Conservation (phyloP, 2,329 filamentous ascomycete genomes). For the Colletotrichum nymphaeae region DNA sequence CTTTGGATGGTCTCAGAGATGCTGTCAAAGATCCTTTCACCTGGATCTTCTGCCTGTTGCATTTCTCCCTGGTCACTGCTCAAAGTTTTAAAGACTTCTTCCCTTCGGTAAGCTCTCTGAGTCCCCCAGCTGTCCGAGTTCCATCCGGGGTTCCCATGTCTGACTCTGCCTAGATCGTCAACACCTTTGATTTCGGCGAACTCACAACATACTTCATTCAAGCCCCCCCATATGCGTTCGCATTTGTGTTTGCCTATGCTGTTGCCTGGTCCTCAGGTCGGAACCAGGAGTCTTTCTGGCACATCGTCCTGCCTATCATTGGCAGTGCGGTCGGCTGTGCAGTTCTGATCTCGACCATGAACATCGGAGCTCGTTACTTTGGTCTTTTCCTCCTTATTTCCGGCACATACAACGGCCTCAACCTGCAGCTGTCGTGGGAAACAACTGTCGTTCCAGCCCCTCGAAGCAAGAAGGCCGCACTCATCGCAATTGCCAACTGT, state of each 20-base stretch:
- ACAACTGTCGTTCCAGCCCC: slow-evolving; percentile 52
- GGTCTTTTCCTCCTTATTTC: slow-evolving; percentile 52
- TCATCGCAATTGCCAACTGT: slow-evolving; percentile 54
- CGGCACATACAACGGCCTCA: slow-evolving; percentile 52
- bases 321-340: slow-evolving; percentile 52
- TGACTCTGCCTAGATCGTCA: slow-evolving; percentile 37
- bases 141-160: too few relatives aligned
- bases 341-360: slow-evolving; percentile 51
- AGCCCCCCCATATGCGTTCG: slow-evolving; percentile 54
- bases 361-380: slow-evolving; percentile 54
- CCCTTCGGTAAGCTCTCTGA: slow-evolving; percentile 46
- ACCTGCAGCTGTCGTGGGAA: slow-evolving; percentile 52
- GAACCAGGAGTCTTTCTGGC: slow-evolving; percentile 49
- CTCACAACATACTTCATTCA: slow-evolving; percentile 51
- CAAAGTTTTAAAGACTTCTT: slow-evolving; percentile 54
- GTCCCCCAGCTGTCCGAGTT: too few relatives aligned
- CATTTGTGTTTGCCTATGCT: slow-evolving; percentile 48
- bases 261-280: slow-evolving; percentile 50
- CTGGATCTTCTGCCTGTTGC: slow-evolving; percentile 52
- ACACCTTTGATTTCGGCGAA: slow-evolving; percentile 42
- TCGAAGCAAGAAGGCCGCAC: slow-evolving; percentile 51
- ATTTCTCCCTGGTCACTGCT: slow-evolving; percentile 57
- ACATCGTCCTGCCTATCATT: slow-evolving; percentile 47
- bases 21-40: slow-evolving; percentile 50
- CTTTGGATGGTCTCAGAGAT: slow-evolving; percentile 48